Base-by-base conservation (phyloP, 176 grass and related monocot species). In the Zoysia pacifica region DNA sequence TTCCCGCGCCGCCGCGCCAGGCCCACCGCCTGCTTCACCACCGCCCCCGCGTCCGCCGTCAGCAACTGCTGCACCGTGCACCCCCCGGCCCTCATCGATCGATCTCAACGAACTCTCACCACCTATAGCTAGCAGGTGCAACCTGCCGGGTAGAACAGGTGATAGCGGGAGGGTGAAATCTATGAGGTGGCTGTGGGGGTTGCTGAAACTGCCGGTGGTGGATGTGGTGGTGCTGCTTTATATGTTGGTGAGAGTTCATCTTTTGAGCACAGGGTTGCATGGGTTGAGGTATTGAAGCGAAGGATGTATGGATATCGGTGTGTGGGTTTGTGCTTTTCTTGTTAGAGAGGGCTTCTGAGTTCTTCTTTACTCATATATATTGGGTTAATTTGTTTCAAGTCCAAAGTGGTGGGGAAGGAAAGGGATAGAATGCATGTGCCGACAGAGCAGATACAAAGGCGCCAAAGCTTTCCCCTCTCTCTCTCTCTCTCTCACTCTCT, bases 41-140 rank as follows among this genome's bases (percentile, higher is more conserved):
- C 87, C 2, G 73, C 70, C n/a, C 90, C 90, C 35, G 92, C 92
- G 60, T 87, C 95, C 18, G 83, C 82, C 18, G 95, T 87, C 14
- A 98, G 86, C 14, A 88, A 82, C 72, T 98, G 95, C 77, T 94
- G 92, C 78, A 94, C 88, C 20, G 90, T 93, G 86, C 92, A 94
- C 44, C 89, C 96, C 73, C 92, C 96, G 47, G 92, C 86, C 85
- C 96, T 89, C 92, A 98, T 97, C 28, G 28, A 28, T 28, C 28
- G 28, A 28, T 28, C 69, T 85, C 88, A 19, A 10, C 56, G 35
- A 5, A 4, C 20, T 28, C 28, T 28, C 2, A 4, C 73, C 1
- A 47, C 72, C 64, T 62, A 51, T 46, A 65, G 2, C 58, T 80
- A 66, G 7, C 43, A 19, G 78, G 54, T 52, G 54, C 9, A 7